Evolutionary conservation across 2,329 filamentous ascomycete species (phyloP), one percentile per base, ranked within the genome.

Genomic region (Coleophoma crateriformis): DNA sequence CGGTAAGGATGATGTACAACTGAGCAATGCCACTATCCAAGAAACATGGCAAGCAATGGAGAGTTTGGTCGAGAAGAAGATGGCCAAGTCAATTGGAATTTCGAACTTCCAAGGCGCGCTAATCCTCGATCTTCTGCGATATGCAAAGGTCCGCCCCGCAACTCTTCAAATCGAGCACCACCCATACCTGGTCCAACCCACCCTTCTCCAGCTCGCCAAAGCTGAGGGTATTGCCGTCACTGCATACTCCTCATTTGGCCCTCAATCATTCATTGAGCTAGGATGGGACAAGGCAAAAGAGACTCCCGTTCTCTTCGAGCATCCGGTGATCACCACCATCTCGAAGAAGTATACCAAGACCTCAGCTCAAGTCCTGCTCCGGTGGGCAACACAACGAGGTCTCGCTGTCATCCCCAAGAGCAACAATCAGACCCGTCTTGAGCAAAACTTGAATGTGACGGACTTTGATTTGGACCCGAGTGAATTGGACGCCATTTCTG

Each of bases 151-250:
- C 69, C 76, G 76, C 41, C 87, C 88, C 8, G 85, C 88, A 37
- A 84, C 86, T 38, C 83, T 94, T 53, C 90, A 95, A 76, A 85
- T 95, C 68, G 89, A 95, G 76, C 88, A 92, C 74, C 90, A 95
- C 77, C 89, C 89, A 22, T 94, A 91, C 78, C 81, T 92, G 51
- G 85, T 87, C 53, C 89, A 95, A 76, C 69, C 75, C 52, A 77
- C 82, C 48, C 79, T 95, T 47, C 67, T 94, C 61, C 73, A 81
- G 61, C 81, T 89, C 46, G 85, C 84, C 61, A 76, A 86, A 73
- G 71, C 73, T 48, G 78, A 90, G 71, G 81, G 82, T 53, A 85
- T 95, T 60, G 75, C 77, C 58, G 78, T 95, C 50, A 94, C 88
- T 3, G 89, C 87, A 46, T 95, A 94, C 77, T 90, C 85, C 19